A percentile compares a stretch with the other conserved stretches of the same genome.
Evolutionary conservation across 257 asterid species (phyloP).

Genomic region (Penstemon eatonii): DNA sequence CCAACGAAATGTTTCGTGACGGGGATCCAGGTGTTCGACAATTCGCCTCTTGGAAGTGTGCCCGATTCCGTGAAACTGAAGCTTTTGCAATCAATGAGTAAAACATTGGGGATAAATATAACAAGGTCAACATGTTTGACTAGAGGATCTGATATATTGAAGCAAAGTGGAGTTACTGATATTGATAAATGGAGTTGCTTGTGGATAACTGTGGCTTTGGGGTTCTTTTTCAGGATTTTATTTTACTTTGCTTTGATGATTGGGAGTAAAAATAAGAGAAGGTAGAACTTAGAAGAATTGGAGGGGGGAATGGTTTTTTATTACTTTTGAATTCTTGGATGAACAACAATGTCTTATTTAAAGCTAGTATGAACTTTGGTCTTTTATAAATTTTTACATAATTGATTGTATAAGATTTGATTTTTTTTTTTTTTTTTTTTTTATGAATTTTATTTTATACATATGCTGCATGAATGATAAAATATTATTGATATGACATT

Average conservation of each 20-base stretch:
- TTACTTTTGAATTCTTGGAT: background rate
- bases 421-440: background rate
- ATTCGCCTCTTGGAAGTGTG: slow-evolving; percentile 38
- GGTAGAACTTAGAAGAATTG: slow-evolving; percentile 19
- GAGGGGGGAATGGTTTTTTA: background rate
- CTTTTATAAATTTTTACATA: background rate
- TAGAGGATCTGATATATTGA: slow-evolving; percentile 46
- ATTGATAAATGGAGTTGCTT: slow-evolving; percentile 56
- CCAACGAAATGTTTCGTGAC: slow-evolving; percentile 48
- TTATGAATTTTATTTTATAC: too few species aligned
- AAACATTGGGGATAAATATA: slow-evolving; percentile 49
- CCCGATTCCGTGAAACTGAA: slow-evolving; percentile 41
- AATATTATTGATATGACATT: too few species aligned
- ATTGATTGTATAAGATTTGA: slow-evolving; percentile 9
- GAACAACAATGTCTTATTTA: background rate
- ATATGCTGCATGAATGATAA: too few species aligned
- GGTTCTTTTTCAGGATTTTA: slow-evolving; percentile 56
- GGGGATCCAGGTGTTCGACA: slow-evolving; percentile 54
- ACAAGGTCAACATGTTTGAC: slow-evolving; percentile 54
- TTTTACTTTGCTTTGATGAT: slow-evolving; percentile 54
- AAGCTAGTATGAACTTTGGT: background rate
- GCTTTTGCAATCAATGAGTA: slow-evolving; percentile 46
- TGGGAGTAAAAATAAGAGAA: slow-evolving; percentile 61
- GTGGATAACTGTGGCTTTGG: slow-evolving; percentile 63
- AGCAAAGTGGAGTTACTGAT: slow-evolving; percentile 51